Evolutionary conservation across 257 asterid genomes (phyloP).

Genomic region (Catharanthus roseus): DNA sequence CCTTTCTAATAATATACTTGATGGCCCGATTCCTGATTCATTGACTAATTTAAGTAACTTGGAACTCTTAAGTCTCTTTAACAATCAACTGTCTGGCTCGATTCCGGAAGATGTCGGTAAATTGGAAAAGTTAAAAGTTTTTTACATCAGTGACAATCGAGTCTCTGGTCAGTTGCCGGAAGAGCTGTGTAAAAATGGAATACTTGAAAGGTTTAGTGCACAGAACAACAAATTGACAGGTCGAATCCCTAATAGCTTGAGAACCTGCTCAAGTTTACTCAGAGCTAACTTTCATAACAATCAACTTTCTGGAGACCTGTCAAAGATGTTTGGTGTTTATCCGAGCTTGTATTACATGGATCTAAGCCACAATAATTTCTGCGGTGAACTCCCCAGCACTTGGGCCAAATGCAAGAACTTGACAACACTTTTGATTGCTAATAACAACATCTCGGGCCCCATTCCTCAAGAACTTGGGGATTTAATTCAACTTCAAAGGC

Average conservation of each 20-base stretch:
- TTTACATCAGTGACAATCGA: neutral
- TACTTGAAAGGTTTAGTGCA: slow-evolving; percentile 18
- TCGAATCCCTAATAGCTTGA: slow-evolving; percentile 25
- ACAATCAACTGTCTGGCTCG: neutral
- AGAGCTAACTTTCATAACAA: slow-evolving; percentile 25
- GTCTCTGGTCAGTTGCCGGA: slow-evolving; percentile 16
- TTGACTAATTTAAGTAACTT: neutral
- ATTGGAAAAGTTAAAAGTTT: neutral
- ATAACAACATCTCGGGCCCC: slow-evolving; percentile 22
- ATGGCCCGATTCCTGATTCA: neutral
- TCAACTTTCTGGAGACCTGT: slow-evolving; percentile 23
- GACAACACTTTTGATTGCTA: slow-evolving; percentile 19
- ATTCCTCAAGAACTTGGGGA: slow-evolving; percentile 24
- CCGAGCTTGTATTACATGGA: slow-evolving; percentile 24
- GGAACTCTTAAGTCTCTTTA: neutral
- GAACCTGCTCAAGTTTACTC: slow-evolving; percentile 8
- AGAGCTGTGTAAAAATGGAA: slow-evolving; percentile 10
- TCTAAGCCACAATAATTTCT: slow-evolving; percentile 26
- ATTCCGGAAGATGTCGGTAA: slow-evolving; percentile 1
- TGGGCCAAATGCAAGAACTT: slow-evolving; percentile 25
- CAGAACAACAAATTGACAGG: slow-evolving; percentile 18
- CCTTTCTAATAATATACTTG: no score
- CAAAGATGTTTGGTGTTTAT: slow-evolving; percentile 29
- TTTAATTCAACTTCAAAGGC: slow-evolving; percentile 11
- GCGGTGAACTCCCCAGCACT: slow-evolving; percentile 24